Evolutionary conservation across 2,329 filamentous ascomycete genomes (phyloP), one percentile per base, ranked within the genome.

Genomic region (Microdochium bolleyi): DNA sequence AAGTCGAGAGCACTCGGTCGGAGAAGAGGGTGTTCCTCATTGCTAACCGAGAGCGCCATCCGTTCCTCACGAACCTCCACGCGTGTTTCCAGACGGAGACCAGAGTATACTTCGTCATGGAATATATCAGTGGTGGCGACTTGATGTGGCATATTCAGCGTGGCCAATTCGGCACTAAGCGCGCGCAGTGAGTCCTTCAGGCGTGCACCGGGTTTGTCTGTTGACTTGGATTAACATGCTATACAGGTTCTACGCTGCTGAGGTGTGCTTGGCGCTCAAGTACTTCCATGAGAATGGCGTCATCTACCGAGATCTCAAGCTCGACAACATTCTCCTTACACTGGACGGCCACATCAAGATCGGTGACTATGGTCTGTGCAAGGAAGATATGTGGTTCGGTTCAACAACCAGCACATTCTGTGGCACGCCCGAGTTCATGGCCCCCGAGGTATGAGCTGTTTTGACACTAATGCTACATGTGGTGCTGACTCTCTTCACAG

Each of bases 201-300:
- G 14, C 30, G 13, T 5, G 7, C 32, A 16, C 19, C 2, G 48
- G 10, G 14, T n/a, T n/a, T n/a, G 21, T 48, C 24, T 51, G 22
- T 55, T 64, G 24, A 64, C 53, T 38, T 61, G 64, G 56, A 66
- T 55, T 46, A 30, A 50, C n/a, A 44, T 32, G 16, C 5, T 16
- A n/a, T 37, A 1, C 61, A 91, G 88, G 61, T 99, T 99, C 70
- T 99, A 99, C 66, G 95, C 94, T 49, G 91, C 92, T 13, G 94
- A 99, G 70, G 95, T 99, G 52, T 96, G 94, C 76, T 73, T 99
- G 66, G 94, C 94, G 16, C 77, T 99, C 63, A 99, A 99, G 71
- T 99, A 99, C 70, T 97, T 99, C 80, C 94, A 99, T 66, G 94
- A 99, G 70, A 97, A 99, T 68, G 94, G 94, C 52, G 94, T 99